phyloP scores from a whole-genome alignment of 805 yeast species.

The Ogataea parapolymorpha region DNA sequence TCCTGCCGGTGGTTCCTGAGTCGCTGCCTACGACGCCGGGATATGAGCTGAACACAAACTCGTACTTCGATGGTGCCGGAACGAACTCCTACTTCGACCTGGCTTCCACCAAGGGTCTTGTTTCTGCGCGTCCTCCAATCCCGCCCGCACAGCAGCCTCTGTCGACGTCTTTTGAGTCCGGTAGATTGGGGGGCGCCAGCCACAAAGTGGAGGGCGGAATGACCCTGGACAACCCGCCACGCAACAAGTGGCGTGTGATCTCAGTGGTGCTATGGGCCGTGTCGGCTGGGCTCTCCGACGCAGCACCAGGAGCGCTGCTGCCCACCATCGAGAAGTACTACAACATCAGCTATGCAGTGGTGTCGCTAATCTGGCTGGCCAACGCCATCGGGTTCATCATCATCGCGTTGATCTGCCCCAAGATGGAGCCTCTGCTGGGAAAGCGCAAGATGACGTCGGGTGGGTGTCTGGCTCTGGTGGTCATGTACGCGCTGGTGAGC shows the following conservation, averaged over 20 bases:
- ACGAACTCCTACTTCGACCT: constrained; percentile 21
- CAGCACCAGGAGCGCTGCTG: constrained; percentile 59
- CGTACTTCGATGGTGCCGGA: neutral
- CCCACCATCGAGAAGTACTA: constrained; percentile 52
- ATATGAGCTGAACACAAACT: constrained; percentile 26
- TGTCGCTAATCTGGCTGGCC: constrained; percentile 56
- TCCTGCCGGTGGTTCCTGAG: constrained; percentile 40
- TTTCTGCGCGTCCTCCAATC: constrained; percentile 16
- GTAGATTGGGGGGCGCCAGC: neutral
- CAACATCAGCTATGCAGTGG: constrained; percentile 46
- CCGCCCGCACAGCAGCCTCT: constrained; percentile 19
- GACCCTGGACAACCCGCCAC: constrained; percentile 42
- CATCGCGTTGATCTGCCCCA: constrained; percentile 48
- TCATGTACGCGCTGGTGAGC: constrained; percentile 45
- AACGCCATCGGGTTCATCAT: constrained; percentile 54
- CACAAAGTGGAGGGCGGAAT: constrained; percentile 26
- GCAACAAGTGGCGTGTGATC: constrained; percentile 40
- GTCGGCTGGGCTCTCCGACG: constrained; percentile 47
- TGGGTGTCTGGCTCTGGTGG: constrained; percentile 36
- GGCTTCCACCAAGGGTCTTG: constrained; percentile 6
- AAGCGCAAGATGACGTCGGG: constrained; percentile 37
- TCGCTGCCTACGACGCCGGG: constrained; percentile 43
- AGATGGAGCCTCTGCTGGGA: constrained; percentile 40
- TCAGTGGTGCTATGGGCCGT: constrained; percentile 41
- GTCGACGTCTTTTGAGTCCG: neutral